Base-by-base conservation (phyloP, 352 stramenopile genomes). In the Phytopythium ostracodes region DNA sequence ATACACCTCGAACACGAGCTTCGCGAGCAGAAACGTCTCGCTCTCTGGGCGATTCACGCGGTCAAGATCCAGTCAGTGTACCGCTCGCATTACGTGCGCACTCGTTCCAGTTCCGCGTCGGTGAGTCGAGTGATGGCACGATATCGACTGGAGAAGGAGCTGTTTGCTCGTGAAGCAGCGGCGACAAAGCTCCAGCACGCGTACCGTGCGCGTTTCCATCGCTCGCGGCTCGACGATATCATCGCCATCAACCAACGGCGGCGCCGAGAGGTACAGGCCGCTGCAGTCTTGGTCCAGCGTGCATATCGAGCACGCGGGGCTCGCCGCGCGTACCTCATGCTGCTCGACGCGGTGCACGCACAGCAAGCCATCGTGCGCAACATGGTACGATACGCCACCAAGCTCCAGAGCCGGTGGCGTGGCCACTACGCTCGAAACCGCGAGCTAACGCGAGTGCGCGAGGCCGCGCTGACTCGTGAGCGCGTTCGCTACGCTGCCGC, bases 181-280 rank as follows among this genome's bases (percentile, higher is more conserved):
- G 78, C 72, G 22, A 61, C 75, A 38, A 66, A 58, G 4, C 67
- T 93, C 11, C 84, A 93, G 52, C 67, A 71, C 2, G 72, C 63
- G 22, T 93, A 88, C 35, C 81, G 80, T 8, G 71, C 73, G 20
- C 75, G 82, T 4, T 89, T 89, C 63, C 76, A 83, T 40, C 73
- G 84, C 5, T 91, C 80, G n/a, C 73, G 76, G 4, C 77, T 93
- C 40, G 80, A 88, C 49, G 84, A 93, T 40, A 44, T 93, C 56
- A 89, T 91, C 62, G 70, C 72, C 15, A 75, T 91, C 35, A 87
- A 90, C 42, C 73, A 85, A 49, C 73, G 69, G 24, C 77, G 73
- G 0, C 73, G 81, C 15, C 68, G 77, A 51, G 80, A 93, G 60
- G 69, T 80, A 47, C 49, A 68, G 10, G 68, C 85, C 15, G 80